Base-by-base conservation (phyloP, 805 yeast species). In the Sugiyamaella chiloensis region DNA sequence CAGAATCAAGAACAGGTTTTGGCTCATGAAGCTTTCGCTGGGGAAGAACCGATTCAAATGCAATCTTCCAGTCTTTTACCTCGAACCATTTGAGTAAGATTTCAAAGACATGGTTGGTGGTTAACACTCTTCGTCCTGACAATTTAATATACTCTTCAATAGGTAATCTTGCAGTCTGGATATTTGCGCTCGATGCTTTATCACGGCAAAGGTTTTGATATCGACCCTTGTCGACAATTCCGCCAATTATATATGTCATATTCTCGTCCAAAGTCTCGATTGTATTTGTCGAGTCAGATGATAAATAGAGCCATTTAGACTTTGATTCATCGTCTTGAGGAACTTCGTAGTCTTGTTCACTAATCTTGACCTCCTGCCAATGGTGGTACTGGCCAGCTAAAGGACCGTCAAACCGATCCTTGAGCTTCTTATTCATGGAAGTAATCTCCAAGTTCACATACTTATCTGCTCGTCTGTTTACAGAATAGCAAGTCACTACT, bases 61-160 rank as follows among this genome's bases (percentile, higher is more conserved):
- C 95, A 44, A 64, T 66, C 57, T 80, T 85, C 98, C 99, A 91
- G 64, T 87, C 87, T 47, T 74, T 74, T 39, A 72, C 69, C 58
- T 89, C 95, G 50, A 82, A 75, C 85, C 91, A 89, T 61, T 81
- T 79, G 46, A 91, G 73, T 68, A 89, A 71, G 52, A 93, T 68
- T 63, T 91, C 96, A 52, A 87, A 85, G n/a, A 93, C 98, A 63
- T 91, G 98, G 26, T 95, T 85, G 0, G 97, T 90, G 0, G 98
- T 95, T 51, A 93, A 71, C 2, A 91, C 98, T 53, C 81, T 80
- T 57, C 98, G 76, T 1, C 98, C 96, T 51, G 86, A 81, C 44
- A 93, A 67, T 55, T 82, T 78, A 49, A 93, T 85, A 60, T 73
- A 87, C 64, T 88, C 87, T 47, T 83, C 95, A 47, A 91, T 87